Percentiles rank a stretch among this genome's conserved stretches.
Conservation (phyloP, 2,329 filamentous ascomycete species). For the Whalleya microplaca region DNA sequence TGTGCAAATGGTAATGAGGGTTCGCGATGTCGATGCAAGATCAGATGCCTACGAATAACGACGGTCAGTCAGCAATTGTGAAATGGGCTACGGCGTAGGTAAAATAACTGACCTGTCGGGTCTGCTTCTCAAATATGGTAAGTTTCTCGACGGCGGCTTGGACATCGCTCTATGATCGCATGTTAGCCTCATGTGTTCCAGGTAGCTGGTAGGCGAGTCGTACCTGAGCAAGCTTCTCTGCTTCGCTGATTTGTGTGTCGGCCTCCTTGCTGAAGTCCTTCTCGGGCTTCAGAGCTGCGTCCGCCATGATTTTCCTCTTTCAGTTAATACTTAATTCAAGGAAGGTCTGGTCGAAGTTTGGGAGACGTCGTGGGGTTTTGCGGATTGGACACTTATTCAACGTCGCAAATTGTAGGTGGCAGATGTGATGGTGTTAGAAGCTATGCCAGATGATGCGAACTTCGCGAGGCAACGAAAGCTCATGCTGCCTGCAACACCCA, state of each 20-base stretch:
- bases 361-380: neutral
- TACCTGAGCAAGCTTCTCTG: conserved; percentile 87
- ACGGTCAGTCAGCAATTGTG: conserved; percentile 13
- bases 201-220: neutral
- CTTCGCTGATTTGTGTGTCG: conserved; percentile 88
- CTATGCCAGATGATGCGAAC: conserved; percentile 9
- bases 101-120: conserved; percentile 72
- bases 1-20: conserved; percentile 86
- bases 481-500: conserved; percentile 28
- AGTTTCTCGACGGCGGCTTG: conserved; percentile 93
- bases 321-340: neutral
- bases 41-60: conserved; percentile 76
- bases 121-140: conserved; percentile 89
- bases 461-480: conserved; percentile 33
- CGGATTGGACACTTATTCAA: neutral
- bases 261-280: conserved; percentile 99
- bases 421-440: conserved; percentile 1
- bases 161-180: conserved; percentile 66
- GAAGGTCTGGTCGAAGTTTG: neutral
- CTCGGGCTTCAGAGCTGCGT: conserved; percentile 85
- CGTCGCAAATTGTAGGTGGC: conserved; percentile 8
- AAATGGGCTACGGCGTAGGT: conserved; percentile 18
- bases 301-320: conserved; percentile 67
- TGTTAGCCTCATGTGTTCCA: conserved; percentile 1
- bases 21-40: conserved; percentile 88